Conservation (phyloP, 257 asterid species). For the Nicotiana attenuata region DNA sequence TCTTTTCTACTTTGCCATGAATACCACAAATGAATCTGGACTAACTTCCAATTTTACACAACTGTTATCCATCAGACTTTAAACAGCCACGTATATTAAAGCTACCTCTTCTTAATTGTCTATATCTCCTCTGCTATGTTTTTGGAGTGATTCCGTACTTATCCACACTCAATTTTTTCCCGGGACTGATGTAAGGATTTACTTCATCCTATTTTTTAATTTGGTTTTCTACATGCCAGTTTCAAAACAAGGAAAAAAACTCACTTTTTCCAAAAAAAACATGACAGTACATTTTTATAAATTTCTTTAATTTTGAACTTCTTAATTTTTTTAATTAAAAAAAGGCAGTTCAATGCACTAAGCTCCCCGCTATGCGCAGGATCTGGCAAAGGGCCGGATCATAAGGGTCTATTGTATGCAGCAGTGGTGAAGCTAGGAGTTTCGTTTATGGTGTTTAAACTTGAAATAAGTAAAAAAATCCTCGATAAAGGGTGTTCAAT, state of each 20-base stretch:
- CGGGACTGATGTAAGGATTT: neutral
- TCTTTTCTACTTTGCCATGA: neutral
- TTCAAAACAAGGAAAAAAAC: neutral
- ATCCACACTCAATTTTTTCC: neutral
- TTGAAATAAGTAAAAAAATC: no score
- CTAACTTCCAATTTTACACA: neutral
- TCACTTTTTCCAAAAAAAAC: neutral
- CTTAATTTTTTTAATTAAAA: no score
- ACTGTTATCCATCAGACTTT: neutral
- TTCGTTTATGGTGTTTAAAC: no score
- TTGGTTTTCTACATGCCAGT: neutral
- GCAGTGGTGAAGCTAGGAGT: no score
- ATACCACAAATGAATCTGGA: neutral
- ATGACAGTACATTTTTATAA: no score
- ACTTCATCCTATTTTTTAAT: neutral
- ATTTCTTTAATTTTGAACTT: no score
- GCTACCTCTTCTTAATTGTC: neutral
- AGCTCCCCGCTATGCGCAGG: no score
- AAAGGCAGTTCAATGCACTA: no score
- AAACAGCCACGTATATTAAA: neutral
- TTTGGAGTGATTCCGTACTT: neutral
- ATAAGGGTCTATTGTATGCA: no score
- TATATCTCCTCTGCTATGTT: neutral
- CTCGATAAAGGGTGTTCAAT: no score
- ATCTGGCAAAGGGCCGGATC: fast-evolving